Percentiles rank a stretch among this genome's conserved stretches.
phyloP scores from a whole-genome alignment of 1,139 yeast genomes.

The Schizosaccharomyces versatilis region DNA sequence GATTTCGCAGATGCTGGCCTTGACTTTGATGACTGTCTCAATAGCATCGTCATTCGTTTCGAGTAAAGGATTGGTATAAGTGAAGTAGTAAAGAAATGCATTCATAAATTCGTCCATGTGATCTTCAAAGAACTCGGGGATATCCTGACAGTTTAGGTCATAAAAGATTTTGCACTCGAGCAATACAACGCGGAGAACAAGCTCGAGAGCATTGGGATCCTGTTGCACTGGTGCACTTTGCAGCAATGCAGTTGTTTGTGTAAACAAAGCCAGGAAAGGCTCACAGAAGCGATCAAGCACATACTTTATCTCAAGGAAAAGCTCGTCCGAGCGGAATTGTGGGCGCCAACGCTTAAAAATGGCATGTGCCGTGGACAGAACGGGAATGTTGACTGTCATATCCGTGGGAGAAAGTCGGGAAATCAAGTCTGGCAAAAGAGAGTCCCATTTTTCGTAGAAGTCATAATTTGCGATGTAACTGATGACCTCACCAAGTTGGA shows the following conservation, averaged over 20 bases:
- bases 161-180: slow-evolving; percentile 60
- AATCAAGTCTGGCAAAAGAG: slow-evolving; percentile 46
- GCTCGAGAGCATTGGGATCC: slow-evolving; percentile 27
- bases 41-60: slow-evolving; percentile 39
- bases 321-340: slow-evolving; percentile 69
- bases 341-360: slow-evolving; percentile 96
- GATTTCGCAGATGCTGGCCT: slow-evolving; percentile 67
- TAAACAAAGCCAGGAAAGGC: slow-evolving; percentile 52
- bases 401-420: slow-evolving; percentile 39
- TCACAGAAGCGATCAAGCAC: slow-evolving; percentile 69
- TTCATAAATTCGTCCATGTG: slow-evolving; percentile 57
- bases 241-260: slow-evolving; percentile 41
- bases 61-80: slow-evolving; percentile 33
- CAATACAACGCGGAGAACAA: slow-evolving; percentile 49
- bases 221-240: slow-evolving; percentile 21
- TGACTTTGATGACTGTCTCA: slow-evolving; percentile 45
- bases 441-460: slow-evolving; percentile 78
- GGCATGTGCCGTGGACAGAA: slow-evolving; percentile 77
- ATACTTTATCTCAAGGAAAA: slow-evolving; percentile 66
- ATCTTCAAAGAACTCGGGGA: slow-evolving; percentile 95
- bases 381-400: slow-evolving; percentile 61
- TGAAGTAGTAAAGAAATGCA: slow-evolving; percentile 57
- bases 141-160: slow-evolving; percentile 90
- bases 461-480: slow-evolving; percentile 87
- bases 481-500: slow-evolving; percentile 84